Conservation (phyloP, 805 yeast genomes). For the Suhomyces sp. region DNA sequence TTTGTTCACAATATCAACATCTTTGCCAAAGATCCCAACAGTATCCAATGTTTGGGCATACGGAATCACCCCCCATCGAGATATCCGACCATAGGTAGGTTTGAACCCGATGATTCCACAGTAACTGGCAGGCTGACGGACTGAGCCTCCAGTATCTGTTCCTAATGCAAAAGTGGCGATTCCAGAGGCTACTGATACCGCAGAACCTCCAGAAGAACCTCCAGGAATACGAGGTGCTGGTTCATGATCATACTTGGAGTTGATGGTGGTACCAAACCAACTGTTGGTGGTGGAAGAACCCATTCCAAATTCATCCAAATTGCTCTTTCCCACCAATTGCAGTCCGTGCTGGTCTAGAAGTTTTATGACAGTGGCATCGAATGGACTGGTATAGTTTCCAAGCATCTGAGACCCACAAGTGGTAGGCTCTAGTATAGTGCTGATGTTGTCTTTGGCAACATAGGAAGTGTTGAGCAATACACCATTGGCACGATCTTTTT, state of each 20-base stretch:
- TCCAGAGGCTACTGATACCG: conserved; percentile 81
- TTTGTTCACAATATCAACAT: conserved; percentile 40
- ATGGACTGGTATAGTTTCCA: conserved; percentile 66
- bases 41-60: conserved; percentile 95
- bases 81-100: conserved; percentile 89
- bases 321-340: conserved; percentile 71
- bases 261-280: conserved; percentile 54
- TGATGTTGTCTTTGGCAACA: conserved; percentile 74
- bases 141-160: conserved; percentile 97
- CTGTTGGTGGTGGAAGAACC: conserved; percentile 71
- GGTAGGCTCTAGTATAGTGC: conserved; percentile 60
- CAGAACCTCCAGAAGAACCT: conserved; percentile 96
- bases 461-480: conserved; percentile 3
- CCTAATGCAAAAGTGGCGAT: conserved; percentile 79
- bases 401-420: conserved; percentile 78
- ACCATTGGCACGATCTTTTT: not conserved
- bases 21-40: conserved; percentile 74
- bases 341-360: conserved; percentile 56
- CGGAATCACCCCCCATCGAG: conserved; percentile 88
- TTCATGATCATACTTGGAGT: conserved; percentile 44
- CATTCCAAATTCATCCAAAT: conserved; percentile 98
- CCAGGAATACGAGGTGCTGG: conserved; percentile 60
- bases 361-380: conserved; percentile 68
- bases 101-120: conserved; percentile 85
- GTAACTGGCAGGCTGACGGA: conserved; percentile 87